These are phyloP conservation scores for Yamadazyma atmosphaerica DNA, from an alignment of 1,139 yeast species.

Conservation along the genomic window DNA sequence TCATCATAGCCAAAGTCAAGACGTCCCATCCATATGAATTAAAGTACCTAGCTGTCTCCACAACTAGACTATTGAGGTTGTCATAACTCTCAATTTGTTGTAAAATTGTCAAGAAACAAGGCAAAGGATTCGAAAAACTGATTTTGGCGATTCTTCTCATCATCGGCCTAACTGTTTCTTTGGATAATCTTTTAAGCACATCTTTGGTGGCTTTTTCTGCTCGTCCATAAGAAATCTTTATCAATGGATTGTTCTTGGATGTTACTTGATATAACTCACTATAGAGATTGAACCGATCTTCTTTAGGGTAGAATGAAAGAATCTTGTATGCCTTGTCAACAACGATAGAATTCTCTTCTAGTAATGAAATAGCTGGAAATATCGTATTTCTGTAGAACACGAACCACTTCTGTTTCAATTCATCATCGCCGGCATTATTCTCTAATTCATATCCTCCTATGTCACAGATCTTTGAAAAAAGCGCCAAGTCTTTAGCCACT, in stretches of 20 bases:
- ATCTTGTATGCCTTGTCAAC: constrained; percentile 62
- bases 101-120: constrained; percentile 64
- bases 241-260: constrained; percentile 55
- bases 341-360: constrained; percentile 61
- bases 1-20: constrained; percentile 69
- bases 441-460: constrained; percentile 47
- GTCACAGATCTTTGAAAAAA: constrained; percentile 63
- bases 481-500: constrained; percentile 47
- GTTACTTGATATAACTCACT: constrained; percentile 71
- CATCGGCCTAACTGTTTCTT: constrained; percentile 75
- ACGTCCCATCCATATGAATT: constrained; percentile 86
- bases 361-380: constrained; percentile 64
- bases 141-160: constrained; percentile 76
- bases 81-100: constrained; percentile 90
- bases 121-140: constrained; percentile 80
- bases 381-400: constrained; percentile 64
- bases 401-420: constrained; percentile 46
- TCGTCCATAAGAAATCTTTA: constrained; percentile 63
- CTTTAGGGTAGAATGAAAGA: constrained; percentile 54
- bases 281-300: constrained; percentile 74
- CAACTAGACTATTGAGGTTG: constrained; percentile 75
- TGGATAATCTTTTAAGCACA: constrained; percentile 81
- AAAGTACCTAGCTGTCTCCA: constrained; percentile 78
- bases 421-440: constrained; percentile 24
- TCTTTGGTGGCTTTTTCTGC: constrained; percentile 85